Evolutionary conservation across 805 yeast genomes (phyloP).

Genomic region (Candida sakaeoensis): DNA sequence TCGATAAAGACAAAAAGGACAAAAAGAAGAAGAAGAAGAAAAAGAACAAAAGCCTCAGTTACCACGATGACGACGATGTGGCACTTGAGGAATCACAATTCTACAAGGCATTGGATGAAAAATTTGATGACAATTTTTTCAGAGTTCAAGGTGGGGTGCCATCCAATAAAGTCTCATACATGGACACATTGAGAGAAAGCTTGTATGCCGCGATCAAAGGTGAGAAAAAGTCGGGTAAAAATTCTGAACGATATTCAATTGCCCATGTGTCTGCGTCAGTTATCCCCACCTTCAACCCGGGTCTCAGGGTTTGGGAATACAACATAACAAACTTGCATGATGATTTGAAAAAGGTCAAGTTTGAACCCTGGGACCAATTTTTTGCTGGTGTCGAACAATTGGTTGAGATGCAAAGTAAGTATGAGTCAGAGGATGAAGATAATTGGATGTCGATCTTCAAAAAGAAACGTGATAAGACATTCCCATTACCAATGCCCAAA

Average conservation of each 20-base stretch:
- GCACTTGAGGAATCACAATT: conserved; percentile 12
- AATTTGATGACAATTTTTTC: conserved; percentile 13
- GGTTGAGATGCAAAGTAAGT: conserved; percentile 25
- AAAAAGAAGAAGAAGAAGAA: conserved; percentile 13
- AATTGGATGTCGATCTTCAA: background rate
- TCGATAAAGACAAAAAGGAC: conserved; percentile 20
- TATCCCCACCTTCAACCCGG: conserved; percentile 83
- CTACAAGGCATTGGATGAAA: conserved; percentile 11
- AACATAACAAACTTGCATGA: conserved; percentile 56
- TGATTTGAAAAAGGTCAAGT: conserved; percentile 11
- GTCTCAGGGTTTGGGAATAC: conserved; percentile 83
- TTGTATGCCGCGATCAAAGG: conserved; percentile 50
- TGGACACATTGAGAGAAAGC: conserved; percentile 52
- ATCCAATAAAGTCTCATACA: conserved; percentile 58
- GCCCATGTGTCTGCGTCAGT: conserved; percentile 71
- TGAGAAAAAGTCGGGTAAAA: conserved; percentile 36
- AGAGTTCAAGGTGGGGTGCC: conserved; percentile 61
- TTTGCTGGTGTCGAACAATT: conserved; percentile 44
- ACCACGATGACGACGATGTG: conserved; percentile 16
- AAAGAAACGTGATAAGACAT: conserved; percentile 50
- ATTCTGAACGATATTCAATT: conserved; percentile 60
- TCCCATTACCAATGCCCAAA: conserved; percentile 57
- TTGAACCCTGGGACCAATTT: conserved; percentile 57
- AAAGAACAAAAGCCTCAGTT: conserved; percentile 2
- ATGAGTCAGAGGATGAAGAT: conserved; percentile 12